Evolutionary conservation across 345 rosid species (phyloP).

Genomic region (Sonneratia caseolaris): DNA sequence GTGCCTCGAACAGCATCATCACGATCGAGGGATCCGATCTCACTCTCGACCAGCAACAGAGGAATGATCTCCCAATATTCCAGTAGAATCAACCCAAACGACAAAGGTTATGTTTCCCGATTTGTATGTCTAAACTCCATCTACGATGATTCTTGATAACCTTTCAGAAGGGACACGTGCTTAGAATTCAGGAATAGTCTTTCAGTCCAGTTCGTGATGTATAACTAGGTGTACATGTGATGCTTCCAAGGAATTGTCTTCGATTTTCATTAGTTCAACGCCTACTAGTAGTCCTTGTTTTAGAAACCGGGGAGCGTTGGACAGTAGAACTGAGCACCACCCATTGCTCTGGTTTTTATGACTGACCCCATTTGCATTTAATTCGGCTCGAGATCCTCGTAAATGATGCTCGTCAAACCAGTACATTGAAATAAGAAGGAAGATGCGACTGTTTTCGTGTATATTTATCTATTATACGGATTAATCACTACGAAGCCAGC

Average conservation of each 20-base stretch:
- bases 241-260: background rate
- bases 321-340: no score
- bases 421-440: no score
- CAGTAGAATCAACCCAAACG: slow-evolving; percentile 11
- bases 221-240: background rate
- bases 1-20: slow-evolving; percentile 36
- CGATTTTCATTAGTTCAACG: background rate
- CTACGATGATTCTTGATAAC: background rate
- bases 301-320: no score
- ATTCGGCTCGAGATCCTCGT: no score
- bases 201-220: background rate
- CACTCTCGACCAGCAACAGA: slow-evolving; percentile 26
- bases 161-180: background rate
- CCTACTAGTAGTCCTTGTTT: background rate
- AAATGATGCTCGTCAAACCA: no score
- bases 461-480: no score
- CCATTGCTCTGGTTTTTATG: no score
- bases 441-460: no score
- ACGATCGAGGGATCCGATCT: slow-evolving; percentile 34
- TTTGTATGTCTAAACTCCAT: background rate
- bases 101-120: no score
- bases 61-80: slow-evolving; percentile 69
- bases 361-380: no score
- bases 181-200: background rate
- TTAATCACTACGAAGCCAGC: no score